Percentiles rank a stretch among this genome's conserved stretches.
Evolutionary conservation across 1,284 basidiomycete genomes (phyloP).

Genomic region (Tilletia walkeri): DNA sequence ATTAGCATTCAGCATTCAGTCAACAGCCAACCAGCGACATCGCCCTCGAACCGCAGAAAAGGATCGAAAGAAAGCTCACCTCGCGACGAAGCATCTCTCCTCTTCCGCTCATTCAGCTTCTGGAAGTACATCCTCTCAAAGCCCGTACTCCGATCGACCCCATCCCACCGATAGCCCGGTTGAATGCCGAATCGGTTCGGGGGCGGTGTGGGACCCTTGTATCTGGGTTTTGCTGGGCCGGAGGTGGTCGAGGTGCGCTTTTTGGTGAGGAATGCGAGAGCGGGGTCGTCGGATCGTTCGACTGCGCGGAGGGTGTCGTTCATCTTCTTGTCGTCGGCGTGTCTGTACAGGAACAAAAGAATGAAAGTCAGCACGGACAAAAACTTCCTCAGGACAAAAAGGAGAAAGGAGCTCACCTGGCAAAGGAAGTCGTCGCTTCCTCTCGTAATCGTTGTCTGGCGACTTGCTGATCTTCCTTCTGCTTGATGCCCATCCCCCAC

Average conservation of each 20-base stretch:
- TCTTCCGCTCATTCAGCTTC: slow-evolving; percentile 26
- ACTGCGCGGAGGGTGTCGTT: slow-evolving; percentile 77
- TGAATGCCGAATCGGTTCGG: slow-evolving; percentile 93
- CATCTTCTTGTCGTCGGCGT: slow-evolving; percentile 77
- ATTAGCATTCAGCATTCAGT: no score
- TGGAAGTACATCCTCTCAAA: slow-evolving; percentile 76
- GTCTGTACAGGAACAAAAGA: slow-evolving; percentile 52
- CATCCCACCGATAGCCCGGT: slow-evolving; percentile 93
- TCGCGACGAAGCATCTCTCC: slow-evolving; percentile 27
- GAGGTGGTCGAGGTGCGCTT: slow-evolving; percentile 45
- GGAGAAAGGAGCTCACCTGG: slow-evolving; percentile 60
- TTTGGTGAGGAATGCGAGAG: slow-evolving; percentile 84
- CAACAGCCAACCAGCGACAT: neutral
- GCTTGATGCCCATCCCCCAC: slow-evolving; percentile 79
- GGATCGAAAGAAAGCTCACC: slow-evolving; percentile 22
- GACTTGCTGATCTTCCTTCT: slow-evolving; percentile 68
- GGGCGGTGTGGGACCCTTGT: slow-evolving; percentile 79
- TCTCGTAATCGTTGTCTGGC: slow-evolving; percentile 64
- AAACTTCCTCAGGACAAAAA: no score
- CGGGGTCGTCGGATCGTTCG: slow-evolving; percentile 91
- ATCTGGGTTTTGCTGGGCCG: slow-evolving; percentile 78
- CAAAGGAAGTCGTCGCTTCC: slow-evolving; percentile 68
- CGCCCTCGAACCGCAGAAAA: neutral
- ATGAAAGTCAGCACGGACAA: slow-evolving; percentile 1
- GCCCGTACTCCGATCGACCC: slow-evolving; percentile 72